Evolutionary conservation across 352 stramenopile genomes (phyloP).

Genomic region (Sclerospora graminicola): DNA sequence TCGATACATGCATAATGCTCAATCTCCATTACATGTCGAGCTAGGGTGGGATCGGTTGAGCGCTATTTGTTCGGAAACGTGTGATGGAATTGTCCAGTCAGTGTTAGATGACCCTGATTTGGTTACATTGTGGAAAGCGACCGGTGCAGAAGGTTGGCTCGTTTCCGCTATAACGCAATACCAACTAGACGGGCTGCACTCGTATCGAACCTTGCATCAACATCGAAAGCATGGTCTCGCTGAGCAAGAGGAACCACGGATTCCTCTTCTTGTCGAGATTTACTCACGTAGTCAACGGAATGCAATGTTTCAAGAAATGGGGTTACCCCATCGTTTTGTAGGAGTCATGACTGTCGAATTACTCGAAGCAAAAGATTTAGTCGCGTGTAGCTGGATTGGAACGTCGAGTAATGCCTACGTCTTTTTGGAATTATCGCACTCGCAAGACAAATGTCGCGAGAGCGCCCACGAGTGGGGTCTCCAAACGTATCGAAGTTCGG

Average conservation of each 20-base stretch:
- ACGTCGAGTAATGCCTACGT: slow-evolving; percentile 71
- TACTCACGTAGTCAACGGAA: slow-evolving; percentile 70
- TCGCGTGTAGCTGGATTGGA: slow-evolving; percentile 53
- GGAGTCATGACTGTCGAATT: slow-evolving; percentile 57
- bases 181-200: slow-evolving; percentile 57
- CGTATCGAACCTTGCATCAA: slow-evolving; percentile 29
- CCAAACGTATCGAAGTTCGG: slow-evolving; percentile 59
- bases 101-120: slow-evolving; percentile 58
- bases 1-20: slow-evolving; percentile 48
- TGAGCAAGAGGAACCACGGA: slow-evolving; percentile 25
- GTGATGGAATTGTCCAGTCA: slow-evolving; percentile 45
- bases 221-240: slow-evolving; percentile 28
- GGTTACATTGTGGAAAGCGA: slow-evolving; percentile 60
- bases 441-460: slow-evolving; percentile 19
- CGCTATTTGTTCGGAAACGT: slow-evolving; percentile 49
- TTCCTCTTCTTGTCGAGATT: slow-evolving; percentile 53
- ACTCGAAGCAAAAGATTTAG: slow-evolving; percentile 58
- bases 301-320: slow-evolving; percentile 65
- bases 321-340: slow-evolving; percentile 66
- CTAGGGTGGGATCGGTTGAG: slow-evolving; percentile 68
- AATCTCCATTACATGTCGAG: slow-evolving; percentile 43
- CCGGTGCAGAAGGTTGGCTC: slow-evolving; percentile 67
- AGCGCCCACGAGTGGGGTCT: slow-evolving; percentile 60
- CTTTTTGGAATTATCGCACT: slow-evolving; percentile 50
- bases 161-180: slow-evolving; percentile 76